A percentile compares a stretch with the other conserved stretches of the same genome.
These are phyloP conservation scores for Cladosporium sp. DNA, from an alignment of 2,329 filamentous ascomycete genomes.

Conservation along the genomic window DNA sequence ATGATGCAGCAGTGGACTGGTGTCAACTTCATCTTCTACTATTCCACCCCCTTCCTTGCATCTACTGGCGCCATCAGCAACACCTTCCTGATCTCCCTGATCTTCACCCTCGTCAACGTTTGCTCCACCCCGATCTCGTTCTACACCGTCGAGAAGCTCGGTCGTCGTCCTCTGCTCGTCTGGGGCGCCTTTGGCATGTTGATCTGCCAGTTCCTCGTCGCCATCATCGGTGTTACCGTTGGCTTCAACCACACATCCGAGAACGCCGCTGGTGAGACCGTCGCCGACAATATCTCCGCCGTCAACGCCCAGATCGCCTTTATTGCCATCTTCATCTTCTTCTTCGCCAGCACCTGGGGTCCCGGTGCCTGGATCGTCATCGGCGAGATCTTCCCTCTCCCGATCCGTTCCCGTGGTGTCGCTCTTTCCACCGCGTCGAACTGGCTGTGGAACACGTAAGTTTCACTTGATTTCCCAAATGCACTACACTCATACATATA, in stretches of 20 bases:
- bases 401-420: conserved; percentile 82
- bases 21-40: conserved; percentile 83
- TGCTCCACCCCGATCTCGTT: conserved; percentile 80
- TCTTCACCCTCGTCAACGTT: conserved; percentile 86
- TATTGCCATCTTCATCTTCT: conserved; percentile 89
- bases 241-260: conserved; percentile 28
- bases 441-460: conserved; percentile 63
- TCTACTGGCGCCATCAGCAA: conserved; percentile 69
- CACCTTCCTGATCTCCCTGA: conserved; percentile 74
- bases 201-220: conserved; percentile 80
- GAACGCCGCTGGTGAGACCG: conserved; percentile 33
- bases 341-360: conserved; percentile 85
- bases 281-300: conserved; percentile 37
- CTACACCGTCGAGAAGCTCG: conserved; percentile 75
- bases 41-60: conserved; percentile 76
- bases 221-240: conserved; percentile 52
- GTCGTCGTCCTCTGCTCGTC: conserved; percentile 74
- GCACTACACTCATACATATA: not conserved
- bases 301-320: conserved; percentile 70
- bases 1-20: conserved; percentile 61
- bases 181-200: conserved; percentile 76
- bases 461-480: not conserved
- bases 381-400: conserved; percentile 84
- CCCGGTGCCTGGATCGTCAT: conserved; percentile 67
- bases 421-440: conserved; percentile 81